Percentiles rank a stretch among this genome's conserved stretches.
These are phyloP conservation scores for Dendrobium catenatum DNA, from an alignment of 106 monocot genomes.

Conservation along the genomic window DNA sequence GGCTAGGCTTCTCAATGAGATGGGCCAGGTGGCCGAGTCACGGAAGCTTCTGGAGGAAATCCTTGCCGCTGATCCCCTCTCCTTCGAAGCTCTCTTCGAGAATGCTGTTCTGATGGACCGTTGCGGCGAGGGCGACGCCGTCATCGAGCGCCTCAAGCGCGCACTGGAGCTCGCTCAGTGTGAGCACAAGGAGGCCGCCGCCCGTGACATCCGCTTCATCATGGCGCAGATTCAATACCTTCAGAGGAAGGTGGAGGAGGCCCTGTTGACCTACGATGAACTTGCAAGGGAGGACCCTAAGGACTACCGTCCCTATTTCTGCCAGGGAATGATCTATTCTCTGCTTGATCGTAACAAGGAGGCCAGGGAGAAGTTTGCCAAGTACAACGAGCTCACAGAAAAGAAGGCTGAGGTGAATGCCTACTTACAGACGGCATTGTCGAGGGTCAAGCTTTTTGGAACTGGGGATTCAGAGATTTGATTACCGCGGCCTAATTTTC, in stretches of 20 bases:
- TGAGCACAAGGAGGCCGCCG: conserved; percentile 41
- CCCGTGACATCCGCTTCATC: conserved; percentile 55
- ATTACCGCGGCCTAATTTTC: too few species aligned
- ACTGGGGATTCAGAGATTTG: conserved; percentile 17
- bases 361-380: conserved; percentile 59
- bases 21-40: conserved; percentile 29
- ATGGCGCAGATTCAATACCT: conserved; percentile 67
- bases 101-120: conserved; percentile 66
- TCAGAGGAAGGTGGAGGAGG: conserved; percentile 67
- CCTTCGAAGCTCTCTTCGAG: conserved; percentile 67
- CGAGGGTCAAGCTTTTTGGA: conserved; percentile 47
- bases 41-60: conserved; percentile 50
- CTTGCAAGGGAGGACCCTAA: conserved; percentile 56
- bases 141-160: conserved; percentile 33
- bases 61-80: conserved; percentile 55
- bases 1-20: conserved; percentile 52
- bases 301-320: conserved; percentile 73
- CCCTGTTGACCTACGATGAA: conserved; percentile 51
- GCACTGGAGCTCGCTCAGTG: conserved; percentile 43
- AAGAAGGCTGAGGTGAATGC: conserved; percentile 52
- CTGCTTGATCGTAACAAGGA: conserved; percentile 49
- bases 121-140: conserved; percentile 41
- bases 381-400: conserved; percentile 52
- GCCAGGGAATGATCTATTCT: conserved; percentile 70
- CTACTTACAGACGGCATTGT: conserved; percentile 50